phyloP scores from a whole-genome alignment of 2,329 filamentous ascomycete species.

The Trichoderma atrobrunneum region DNA sequence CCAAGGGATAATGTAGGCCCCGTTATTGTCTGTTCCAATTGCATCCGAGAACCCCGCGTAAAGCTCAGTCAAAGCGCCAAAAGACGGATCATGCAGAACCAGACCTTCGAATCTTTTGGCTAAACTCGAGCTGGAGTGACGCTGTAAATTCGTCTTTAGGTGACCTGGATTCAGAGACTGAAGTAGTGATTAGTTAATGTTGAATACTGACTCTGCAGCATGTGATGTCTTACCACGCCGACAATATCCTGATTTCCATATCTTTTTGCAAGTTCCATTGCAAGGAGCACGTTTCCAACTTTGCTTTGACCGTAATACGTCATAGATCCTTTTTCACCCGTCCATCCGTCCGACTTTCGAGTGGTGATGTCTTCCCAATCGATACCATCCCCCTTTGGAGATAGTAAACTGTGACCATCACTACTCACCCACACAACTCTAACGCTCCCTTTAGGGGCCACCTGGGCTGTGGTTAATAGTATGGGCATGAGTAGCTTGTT shows the following conservation, averaged over 20 bases:
- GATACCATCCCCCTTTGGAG: not conserved
- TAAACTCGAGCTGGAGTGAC: not conserved
- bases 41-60: not conserved
- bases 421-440: not conserved
- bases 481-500: not conserved
- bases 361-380: not conserved
- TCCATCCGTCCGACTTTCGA: not conserved
- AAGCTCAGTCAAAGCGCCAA: not conserved
- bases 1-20: not conserved
- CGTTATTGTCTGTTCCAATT: not conserved
- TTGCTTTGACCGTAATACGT: not conserved
- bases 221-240: not conserved
- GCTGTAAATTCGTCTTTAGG: not conserved
- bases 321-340: not conserved
- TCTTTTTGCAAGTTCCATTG: not conserved
- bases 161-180: not conserved
- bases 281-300: not conserved
- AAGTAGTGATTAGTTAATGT: not conserved
- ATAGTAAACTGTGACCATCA: not conserved
- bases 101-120: not conserved
- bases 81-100: not conserved
- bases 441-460: not conserved
- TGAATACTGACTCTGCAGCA: not conserved
- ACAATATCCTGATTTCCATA: not conserved
- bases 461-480: not conserved